Evolutionary conservation across 1,284 basidiomycete genomes (phyloP).

Genomic region (Inonotus obliquus): DNA sequence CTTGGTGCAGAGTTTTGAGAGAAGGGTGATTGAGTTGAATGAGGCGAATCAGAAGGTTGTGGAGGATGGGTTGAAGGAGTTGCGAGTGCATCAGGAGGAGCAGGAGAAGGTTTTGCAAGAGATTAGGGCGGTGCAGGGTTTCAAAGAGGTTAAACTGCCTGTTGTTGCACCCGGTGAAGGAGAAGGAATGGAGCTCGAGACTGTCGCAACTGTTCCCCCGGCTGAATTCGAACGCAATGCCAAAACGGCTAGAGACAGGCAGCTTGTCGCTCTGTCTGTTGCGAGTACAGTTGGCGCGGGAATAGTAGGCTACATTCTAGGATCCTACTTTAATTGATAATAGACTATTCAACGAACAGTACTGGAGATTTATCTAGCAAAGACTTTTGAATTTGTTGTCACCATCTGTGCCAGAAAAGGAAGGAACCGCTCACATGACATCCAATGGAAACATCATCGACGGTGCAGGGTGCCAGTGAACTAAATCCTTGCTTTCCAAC

Average conservation of each 20-base stretch:
- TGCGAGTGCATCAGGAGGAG: conserved; percentile 46
- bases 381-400: too few species aligned
- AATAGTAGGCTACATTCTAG: conserved; percentile 22
- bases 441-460: too few species aligned
- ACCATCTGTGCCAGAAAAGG: too few species aligned
- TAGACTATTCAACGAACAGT: too few species aligned
- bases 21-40: conserved; percentile 74
- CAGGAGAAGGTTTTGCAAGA: conserved; percentile 39
- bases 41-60: conserved; percentile 46
- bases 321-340: conserved; percentile 4
- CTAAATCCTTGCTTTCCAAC: too few species aligned
- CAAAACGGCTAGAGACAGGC: conserved; percentile 8
- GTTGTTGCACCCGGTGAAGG: background rate
- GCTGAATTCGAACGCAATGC: background rate
- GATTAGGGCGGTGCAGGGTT: conserved; percentile 1
- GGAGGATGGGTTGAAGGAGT: conserved; percentile 41
- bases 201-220: background rate
- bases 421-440: too few species aligned
- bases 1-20: conserved; percentile 84
- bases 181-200: background rate
- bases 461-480: too few species aligned
- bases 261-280: conserved; percentile 17
- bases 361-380: too few species aligned
- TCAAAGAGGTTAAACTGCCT: background rate
- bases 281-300: conserved; percentile 23